phyloP scores from a whole-genome alignment of 2,329 filamentous ascomycete species.

The Exophiala alcalophila region DNA sequence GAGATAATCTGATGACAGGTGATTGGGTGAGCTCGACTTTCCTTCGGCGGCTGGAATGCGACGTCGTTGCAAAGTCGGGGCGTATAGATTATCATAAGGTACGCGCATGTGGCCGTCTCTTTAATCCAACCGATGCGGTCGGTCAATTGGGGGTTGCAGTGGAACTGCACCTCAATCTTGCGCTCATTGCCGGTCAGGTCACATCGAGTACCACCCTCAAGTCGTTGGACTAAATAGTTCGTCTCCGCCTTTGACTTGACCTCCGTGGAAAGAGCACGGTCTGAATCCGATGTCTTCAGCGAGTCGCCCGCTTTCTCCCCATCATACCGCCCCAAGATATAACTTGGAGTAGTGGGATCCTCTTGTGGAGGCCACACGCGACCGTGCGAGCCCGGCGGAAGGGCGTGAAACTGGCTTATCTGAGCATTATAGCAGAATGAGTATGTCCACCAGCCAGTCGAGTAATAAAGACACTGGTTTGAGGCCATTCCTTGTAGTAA shows the following conservation, averaged over 20 bases:
- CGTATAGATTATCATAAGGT: constrained; percentile 90
- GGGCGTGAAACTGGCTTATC: constrained; percentile 85
- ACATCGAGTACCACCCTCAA: constrained; percentile 76
- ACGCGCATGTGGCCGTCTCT: constrained; percentile 84
- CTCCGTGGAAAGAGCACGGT: constrained; percentile 50
- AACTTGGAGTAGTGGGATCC: constrained; percentile 73
- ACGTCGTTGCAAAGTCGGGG: constrained; percentile 83
- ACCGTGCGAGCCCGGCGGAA: constrained; percentile 66
- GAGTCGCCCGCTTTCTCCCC: constrained; percentile 29
- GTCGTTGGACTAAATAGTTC: constrained; percentile 78
- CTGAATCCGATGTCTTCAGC: constrained; percentile 33
- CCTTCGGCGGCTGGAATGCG: constrained; percentile 77
- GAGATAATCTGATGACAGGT: constrained; percentile 69
- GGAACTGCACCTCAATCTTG: constrained; percentile 75
- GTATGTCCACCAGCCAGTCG: constrained; percentile 94
- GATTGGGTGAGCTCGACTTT: constrained; percentile 72
- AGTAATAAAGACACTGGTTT: constrained; percentile 71
- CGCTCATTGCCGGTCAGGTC: constrained; percentile 79
- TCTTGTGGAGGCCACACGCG: constrained; percentile 68
- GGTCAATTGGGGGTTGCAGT: constrained; percentile 72
- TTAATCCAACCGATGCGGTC: constrained; percentile 89
- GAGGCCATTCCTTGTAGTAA: constrained; percentile 74
- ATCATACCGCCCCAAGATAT: constrained; percentile 66
- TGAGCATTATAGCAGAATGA: constrained; percentile 87
- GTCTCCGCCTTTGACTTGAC: constrained; percentile 79